These are phyloP conservation scores for Ogataea pilisensis DNA, from an alignment of 805 yeast species.

Conservation along the genomic window DNA sequence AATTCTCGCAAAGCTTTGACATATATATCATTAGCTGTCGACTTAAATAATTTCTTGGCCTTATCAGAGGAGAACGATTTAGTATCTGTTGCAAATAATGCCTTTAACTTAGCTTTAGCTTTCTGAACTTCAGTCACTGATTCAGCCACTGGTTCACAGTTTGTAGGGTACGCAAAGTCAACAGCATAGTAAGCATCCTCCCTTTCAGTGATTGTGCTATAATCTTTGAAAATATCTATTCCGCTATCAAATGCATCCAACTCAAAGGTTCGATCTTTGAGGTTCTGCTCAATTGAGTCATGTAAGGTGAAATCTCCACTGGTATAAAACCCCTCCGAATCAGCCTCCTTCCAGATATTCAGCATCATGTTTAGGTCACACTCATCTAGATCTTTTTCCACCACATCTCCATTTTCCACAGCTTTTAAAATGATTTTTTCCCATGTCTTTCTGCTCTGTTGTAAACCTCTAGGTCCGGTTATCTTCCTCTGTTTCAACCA, in stretches of 20 bases:
- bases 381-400: conserved; percentile 45
- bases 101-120: conserved; percentile 42
- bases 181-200: conserved; percentile 49
- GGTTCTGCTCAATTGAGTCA: conserved; percentile 43
- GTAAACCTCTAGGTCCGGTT: conserved; percentile 57
- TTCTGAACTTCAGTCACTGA: conserved; percentile 29
- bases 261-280: conserved; percentile 39
- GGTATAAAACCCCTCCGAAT: conserved; percentile 30
- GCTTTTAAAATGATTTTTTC: conserved; percentile 58
- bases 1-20: conserved; percentile 47
- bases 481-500: conserved; percentile 66
- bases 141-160: conserved; percentile 8
- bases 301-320: conserved; percentile 27
- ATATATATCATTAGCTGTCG: conserved; percentile 42
- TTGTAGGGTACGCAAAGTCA: conserved; percentile 38
- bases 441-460: conserved; percentile 54
- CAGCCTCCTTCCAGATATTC: conserved; percentile 59
- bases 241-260: conserved; percentile 27
- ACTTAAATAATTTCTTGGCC: conserved; percentile 44
- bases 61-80: conserved; percentile 41
- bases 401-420: conserved; percentile 51
- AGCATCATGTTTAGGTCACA: conserved; percentile 51
- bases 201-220: conserved; percentile 65
- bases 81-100: conserved; percentile 55
- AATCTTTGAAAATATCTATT: conserved; percentile 43